phyloP scores from a whole-genome alignment of 768 basidiomycete species.

The Tricholoma terreum region DNA sequence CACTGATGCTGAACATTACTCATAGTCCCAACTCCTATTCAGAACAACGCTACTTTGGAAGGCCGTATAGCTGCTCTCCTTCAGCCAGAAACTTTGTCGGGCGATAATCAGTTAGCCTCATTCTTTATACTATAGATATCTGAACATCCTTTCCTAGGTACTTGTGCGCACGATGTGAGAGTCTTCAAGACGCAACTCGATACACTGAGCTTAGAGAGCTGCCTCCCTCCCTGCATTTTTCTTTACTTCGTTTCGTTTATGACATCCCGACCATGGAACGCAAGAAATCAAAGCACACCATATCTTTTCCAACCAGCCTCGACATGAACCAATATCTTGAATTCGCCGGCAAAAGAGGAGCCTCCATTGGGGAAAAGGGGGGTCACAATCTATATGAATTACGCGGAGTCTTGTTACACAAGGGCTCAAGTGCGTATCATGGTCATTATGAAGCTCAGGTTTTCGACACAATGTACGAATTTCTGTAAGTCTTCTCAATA shows the following conservation, averaged over 20 bases:
- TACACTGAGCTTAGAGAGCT: slow-evolving; percentile 66
- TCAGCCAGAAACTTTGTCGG: slow-evolving; percentile 68
- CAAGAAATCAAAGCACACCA: slow-evolving; percentile 80
- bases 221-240: slow-evolving; percentile 89
- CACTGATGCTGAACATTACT: not conserved
- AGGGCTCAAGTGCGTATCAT: slow-evolving; percentile 88
- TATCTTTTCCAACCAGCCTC: slow-evolving; percentile 72
- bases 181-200: slow-evolving; percentile 75
- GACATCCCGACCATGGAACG: slow-evolving; percentile 75
- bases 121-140: not conserved
- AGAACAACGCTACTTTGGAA: slow-evolving; percentile 74
- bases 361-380: not conserved
- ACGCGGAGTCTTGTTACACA: slow-evolving; percentile 82
- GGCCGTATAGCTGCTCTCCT: slow-evolving; percentile 66
- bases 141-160: slow-evolving; percentile 50
- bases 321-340: slow-evolving; percentile 71
- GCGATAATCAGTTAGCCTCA: slow-evolving; percentile 72
- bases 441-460: slow-evolving; percentile 90
- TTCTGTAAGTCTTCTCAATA: slow-evolving; percentile 2
- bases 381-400: slow-evolving; percentile 66
- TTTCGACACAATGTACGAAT: slow-evolving; percentile 61
- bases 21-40: not conserved
- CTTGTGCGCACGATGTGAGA: slow-evolving; percentile 70
- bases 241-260: slow-evolving; percentile 90
- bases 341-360: slow-evolving; percentile 20